Conservation (phyloP, 441 rosid genomes). For the Jatropha podagrica region DNA sequence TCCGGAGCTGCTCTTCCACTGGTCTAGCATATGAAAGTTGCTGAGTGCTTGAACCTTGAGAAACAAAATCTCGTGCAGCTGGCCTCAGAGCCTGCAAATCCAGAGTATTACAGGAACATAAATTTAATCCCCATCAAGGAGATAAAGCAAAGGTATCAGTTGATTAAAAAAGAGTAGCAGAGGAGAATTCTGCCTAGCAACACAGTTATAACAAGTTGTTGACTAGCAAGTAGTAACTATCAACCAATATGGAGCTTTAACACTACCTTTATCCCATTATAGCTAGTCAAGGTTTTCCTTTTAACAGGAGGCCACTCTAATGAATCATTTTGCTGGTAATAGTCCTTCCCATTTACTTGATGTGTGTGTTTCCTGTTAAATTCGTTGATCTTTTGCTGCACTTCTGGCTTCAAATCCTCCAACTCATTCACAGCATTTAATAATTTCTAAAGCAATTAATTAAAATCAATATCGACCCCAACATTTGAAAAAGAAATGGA, state of each 20-base stretch:
- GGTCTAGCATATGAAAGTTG: conserved; percentile 42
- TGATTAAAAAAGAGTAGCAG: background rate
- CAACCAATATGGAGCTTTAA: conserved; percentile 25
- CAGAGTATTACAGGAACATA: conserved; percentile 1
- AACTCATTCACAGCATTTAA: conserved; percentile 73
- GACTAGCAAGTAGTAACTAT: conserved; percentile 10
- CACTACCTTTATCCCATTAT: conserved; percentile 54
- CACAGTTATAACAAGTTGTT: background rate
- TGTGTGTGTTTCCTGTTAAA: conserved; percentile 45
- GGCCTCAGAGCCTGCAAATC: conserved; percentile 52
- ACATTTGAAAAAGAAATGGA: conserved; percentile 25
- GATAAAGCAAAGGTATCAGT: background rate
- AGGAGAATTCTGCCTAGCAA: conserved; percentile 1
- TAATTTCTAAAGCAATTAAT: conserved; percentile 53
- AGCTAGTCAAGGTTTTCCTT: conserved; percentile 42
- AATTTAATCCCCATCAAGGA: conserved; percentile 1
- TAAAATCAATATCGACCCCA: conserved; percentile 18
- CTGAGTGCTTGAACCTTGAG: conserved; percentile 51
- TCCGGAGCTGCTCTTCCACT: conserved; percentile 55
- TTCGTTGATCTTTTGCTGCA: conserved; percentile 59
- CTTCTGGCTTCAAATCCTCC: conserved; percentile 82
- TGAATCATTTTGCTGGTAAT: conserved; percentile 38
- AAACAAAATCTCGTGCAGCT: conserved; percentile 35
- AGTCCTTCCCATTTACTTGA: conserved; percentile 38
- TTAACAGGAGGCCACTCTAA: conserved; percentile 45